Base-by-base conservation (phyloP, 768 basidiomycete species). In the Termitomyces sp. region DNA sequence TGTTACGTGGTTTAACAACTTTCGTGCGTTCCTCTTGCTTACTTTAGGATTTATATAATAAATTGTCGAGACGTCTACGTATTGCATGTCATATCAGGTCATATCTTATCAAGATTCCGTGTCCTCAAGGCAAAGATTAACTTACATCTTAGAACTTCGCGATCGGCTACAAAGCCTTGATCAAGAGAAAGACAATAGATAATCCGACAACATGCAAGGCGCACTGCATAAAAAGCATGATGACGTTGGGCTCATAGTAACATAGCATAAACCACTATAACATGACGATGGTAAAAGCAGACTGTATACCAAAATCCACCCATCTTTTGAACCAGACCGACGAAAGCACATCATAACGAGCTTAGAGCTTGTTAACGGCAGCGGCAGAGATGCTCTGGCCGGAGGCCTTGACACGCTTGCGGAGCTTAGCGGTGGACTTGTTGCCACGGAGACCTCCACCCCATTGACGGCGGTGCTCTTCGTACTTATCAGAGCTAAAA, bases 371-470 rank as follows among this genome's bases (percentile, higher is more conserved):
- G 74, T 81, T 78, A 45, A 87, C 77, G 55, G 79, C 68, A 32
- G 86, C 79, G 57, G 82, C 82, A 51, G 80, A 77, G 62, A 84
- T 71, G 64, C 74, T 84, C 73, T 86, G 86, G 55, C 95, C 96
- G 62, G 88, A 78, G 67, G 92, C 93, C 85, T 95, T 96, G 64
- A 94, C 95, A 66, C 94, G 90, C 81, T 94, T 94, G 76, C 89
- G 84, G 72, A 97, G 83, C 91, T 92, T 96, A 75, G 91, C 89
- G 50, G 92, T 87, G 42, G 92, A 94, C 81, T 97, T 96, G 84
- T 91, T 89, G 68, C 95, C 94, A 79, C 94, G 93, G 73, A 94
- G 69, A 74, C 96, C 96, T 81, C 96, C 96, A 75, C 96, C 95
- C 96, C 96, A 98, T 68, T 88, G 86, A 71, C 91, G 86, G 66